Evolutionary conservation across 2,329 filamentous ascomycete genomes (phyloP), one percentile per base, ranked within the genome.

Genomic region (Byssothecium circinans): DNA sequence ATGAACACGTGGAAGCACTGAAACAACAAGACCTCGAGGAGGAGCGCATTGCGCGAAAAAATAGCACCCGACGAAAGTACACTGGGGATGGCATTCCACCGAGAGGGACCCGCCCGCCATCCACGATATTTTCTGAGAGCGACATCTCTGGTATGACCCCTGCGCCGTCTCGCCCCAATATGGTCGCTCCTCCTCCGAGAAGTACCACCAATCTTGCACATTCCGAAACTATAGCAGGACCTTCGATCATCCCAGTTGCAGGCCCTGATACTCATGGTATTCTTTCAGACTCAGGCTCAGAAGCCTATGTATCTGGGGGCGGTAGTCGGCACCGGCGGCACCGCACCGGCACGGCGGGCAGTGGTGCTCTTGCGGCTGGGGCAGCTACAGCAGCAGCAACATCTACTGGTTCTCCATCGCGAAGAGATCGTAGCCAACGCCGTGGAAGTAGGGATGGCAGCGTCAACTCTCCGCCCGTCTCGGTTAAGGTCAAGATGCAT

Each of bases 401-500:
- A 43, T 57, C 65, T 15, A 59, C 52, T 18, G 62, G 60, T 8
- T 64, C 68, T 14, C 57, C 62, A 11, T 64, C 62, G n/a, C 63
- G 55, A 43, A 58, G 61, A 38, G 61, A 64, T 23, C 43, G 49
- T 36, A 58, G 62, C 44, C 53, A 62, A 27, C 61, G 60, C 17
- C 61, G 69, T 43, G 61, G 59, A 49, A 68, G 67, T 43, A 55
- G 53, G 44, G 73, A 76, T 36, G 74, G 74, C 37, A 74, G 75
- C 50, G 69, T 77, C 23, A 74, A 74, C 19, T 82, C 80, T 0
- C 81, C 81, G n/a, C 81, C 82, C 2, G 81, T 85, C 38, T 83
- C 79, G 23, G 78, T 86, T 45, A 84, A 85, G 64, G 78, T 86
- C 34, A 83, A 84, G 61, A 82, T 85, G 77, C 82, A 85, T 65